Evolutionary conservation across 2,329 filamentous ascomycete genomes (phyloP), one percentile per base, ranked within the genome.

Genomic region (Cordyceps farinosa): DNA sequence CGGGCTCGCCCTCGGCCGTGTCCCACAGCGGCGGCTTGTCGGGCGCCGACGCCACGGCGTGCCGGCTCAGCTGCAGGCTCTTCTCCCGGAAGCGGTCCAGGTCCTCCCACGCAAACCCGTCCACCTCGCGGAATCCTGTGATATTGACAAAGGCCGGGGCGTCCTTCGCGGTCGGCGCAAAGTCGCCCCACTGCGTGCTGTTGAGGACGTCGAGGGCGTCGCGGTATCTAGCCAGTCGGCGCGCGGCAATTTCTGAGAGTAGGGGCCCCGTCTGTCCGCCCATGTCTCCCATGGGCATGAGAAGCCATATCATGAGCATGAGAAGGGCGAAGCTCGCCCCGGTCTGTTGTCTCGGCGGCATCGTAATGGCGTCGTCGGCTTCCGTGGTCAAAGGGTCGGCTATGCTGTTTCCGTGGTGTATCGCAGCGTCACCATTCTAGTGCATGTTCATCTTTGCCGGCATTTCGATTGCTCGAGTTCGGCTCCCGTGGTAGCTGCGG

Each of bases 71-170:
- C 68, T 87, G 80, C 62, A 84, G 79, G 61, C 87, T 90, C 67
- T 84, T 84, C 65, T 87, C 77, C 71, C 85, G 87, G 64, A 93
- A 91, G 1, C 79, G 76, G 0, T 80, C 79, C 29, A 97, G 78
- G 63, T 92, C 82, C 40, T 88, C 84, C 93, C 93, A 97, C 1
- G 86, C 88, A 74, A 90, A 91, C 5, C 84, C 86, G 75, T 96
- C 90, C 27, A 87, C 83, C 53, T 86, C 78, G 55, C 90, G 84
- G 65, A 96, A 87, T 1, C 94, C 94, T 2, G 90, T 90, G 58
- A 97, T 78, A 69, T 92, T 91, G 64, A 92, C 76, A 66, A 82
- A 87, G 30, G 75, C 78, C 27, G 51, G 71, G 30, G 67, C 69
- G 60, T 66, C 66, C 47, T 67, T 69, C 47, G 67, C 64, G 10